These are phyloP conservation scores for Aurantiochytrium sp. DNA, from an alignment of 108 stramenopile genomes.

Conservation along the genomic window DNA sequence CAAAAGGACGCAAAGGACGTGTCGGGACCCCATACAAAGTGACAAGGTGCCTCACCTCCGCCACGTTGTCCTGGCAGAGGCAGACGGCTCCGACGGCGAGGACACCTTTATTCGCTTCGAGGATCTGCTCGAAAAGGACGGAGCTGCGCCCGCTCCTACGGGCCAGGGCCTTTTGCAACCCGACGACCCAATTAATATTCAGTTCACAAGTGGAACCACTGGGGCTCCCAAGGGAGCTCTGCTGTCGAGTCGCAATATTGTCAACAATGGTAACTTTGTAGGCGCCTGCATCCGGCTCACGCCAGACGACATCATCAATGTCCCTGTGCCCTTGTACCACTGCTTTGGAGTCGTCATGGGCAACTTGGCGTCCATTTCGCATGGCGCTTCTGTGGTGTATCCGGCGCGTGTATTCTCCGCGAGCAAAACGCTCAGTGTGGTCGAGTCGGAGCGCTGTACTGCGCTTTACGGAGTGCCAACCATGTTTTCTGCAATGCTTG, in stretches of 20 bases:
- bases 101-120: not conserved
- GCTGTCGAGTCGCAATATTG: not conserved
- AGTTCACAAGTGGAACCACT: slow-evolving; percentile 23
- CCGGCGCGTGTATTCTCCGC: slow-evolving; percentile 10
- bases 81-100: not conserved
- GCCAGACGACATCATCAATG: not conserved
- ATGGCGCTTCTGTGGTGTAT: not conserved
- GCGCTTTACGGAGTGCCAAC: slow-evolving; percentile 18
- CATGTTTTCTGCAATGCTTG: slow-evolving; percentile 10
- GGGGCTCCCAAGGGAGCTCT: slow-evolving; percentile 5
- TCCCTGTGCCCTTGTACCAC: slow-evolving; percentile 16
- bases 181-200: slow-evolving; percentile 6
- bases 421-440: not conserved
- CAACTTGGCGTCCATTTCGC: not conserved
- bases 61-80: not conserved
- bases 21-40: not conserved
- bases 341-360: slow-evolving; percentile 18
- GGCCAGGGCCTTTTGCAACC: not conserved
- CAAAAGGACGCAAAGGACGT: not conserved
- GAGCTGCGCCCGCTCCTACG: not conserved
- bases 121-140: not conserved
- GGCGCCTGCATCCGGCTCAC: not conserved
- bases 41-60: not conserved
- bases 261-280: slow-evolving; percentile 14
- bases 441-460: not conserved